phyloP scores from a whole-genome alignment of 768 basidiomycete genomes.

The Brasilioporus rufonigricans region DNA sequence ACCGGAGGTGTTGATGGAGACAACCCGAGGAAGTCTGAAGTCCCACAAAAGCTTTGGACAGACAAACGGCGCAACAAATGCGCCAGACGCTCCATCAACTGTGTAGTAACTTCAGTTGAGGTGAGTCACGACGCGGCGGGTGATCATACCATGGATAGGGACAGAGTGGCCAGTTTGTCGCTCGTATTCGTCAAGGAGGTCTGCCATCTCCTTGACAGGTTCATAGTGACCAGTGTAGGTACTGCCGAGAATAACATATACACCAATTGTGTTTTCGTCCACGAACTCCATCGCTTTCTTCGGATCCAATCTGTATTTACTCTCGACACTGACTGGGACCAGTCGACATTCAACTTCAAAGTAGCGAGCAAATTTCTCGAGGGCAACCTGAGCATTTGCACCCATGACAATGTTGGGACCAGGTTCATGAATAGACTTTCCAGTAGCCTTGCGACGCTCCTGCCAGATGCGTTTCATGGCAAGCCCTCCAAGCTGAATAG shows the following conservation, averaged over 20 bases:
- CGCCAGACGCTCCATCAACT: slow-evolving; percentile 62
- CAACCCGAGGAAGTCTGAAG: slow-evolving; percentile 57
- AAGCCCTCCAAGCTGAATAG: slow-evolving; percentile 70
- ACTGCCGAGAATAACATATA: slow-evolving; percentile 61
- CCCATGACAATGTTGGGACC: slow-evolving; percentile 67
- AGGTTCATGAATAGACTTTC: slow-evolving; percentile 64
- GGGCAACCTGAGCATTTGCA: slow-evolving; percentile 66
- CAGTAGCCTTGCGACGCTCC: slow-evolving; percentile 58
- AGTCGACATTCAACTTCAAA: slow-evolving; percentile 65
- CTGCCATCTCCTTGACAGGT: slow-evolving; percentile 81
- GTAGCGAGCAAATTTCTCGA: slow-evolving; percentile 69
- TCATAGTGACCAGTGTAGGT: slow-evolving; percentile 65
- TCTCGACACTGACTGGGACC: slow-evolving; percentile 63
- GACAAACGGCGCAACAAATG: slow-evolving; percentile 62
- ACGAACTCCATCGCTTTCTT: slow-evolving; percentile 61
- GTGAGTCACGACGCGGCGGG: slow-evolving; percentile 23
- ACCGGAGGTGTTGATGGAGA: slow-evolving; percentile 57
- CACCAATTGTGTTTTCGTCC: slow-evolving; percentile 71
- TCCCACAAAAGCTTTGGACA: slow-evolving; percentile 55
- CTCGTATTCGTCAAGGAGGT: slow-evolving; percentile 62
- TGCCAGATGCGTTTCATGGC: slow-evolving; percentile 75
- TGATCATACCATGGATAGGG: slow-evolving; percentile 38
- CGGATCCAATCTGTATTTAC: slow-evolving; percentile 75
- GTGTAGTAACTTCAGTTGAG: slow-evolving; percentile 3
- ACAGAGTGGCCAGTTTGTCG: slow-evolving; percentile 40